Evolutionary conservation across 2,329 filamentous ascomycete species (phyloP), one percentile per base, ranked within the genome.

Genomic region (Cercospora sojina): DNA sequence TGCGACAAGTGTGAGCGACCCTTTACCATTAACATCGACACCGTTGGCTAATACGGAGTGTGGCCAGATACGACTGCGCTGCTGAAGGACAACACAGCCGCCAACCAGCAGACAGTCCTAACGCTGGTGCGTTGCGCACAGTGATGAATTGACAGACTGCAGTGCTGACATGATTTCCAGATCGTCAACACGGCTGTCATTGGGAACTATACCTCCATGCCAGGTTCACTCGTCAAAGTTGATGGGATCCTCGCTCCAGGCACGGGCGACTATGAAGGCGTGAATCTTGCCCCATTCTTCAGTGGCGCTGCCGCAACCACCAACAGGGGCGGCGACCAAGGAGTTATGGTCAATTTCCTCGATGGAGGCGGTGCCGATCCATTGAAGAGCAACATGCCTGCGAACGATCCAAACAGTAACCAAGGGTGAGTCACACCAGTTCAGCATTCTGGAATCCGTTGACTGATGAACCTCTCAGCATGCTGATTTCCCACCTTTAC

Each of bases 171-270:
- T 10, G 29, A 16, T 27, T n/a, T 31, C 25, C 13, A 56, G 51
- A 32, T 89, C 3, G 86, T 89, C 72, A 88, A 88, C 77, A 88
- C 86, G 5, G 87, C 84, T 18, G 84, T 88, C 67, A 86, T 88
- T 70, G 87, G 87, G 16, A 76, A 76, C 68, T 64, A 64, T 18
- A 64, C 53, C 25, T 62, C 60, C n/a, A 38, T 20, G 5, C 60
- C 60, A 12, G 60, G 60, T 20, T 62, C 60, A 16, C 60, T 62
- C 12, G 47, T 62, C 49, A 29, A 51, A 16, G 85, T 88, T 5
- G 80, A 84, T 13, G 69, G 86, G 67, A 88, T 89, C 72, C 80
- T 88, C 23, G 82, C 82, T n/a, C 72, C 79, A 0, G 79, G 83
- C 16, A 80, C 72, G 7, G 82, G 81, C 74, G 82, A 86, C 35